phyloP scores from a whole-genome alignment of 768 basidiomycete species.

The Mycena metata region DNA sequence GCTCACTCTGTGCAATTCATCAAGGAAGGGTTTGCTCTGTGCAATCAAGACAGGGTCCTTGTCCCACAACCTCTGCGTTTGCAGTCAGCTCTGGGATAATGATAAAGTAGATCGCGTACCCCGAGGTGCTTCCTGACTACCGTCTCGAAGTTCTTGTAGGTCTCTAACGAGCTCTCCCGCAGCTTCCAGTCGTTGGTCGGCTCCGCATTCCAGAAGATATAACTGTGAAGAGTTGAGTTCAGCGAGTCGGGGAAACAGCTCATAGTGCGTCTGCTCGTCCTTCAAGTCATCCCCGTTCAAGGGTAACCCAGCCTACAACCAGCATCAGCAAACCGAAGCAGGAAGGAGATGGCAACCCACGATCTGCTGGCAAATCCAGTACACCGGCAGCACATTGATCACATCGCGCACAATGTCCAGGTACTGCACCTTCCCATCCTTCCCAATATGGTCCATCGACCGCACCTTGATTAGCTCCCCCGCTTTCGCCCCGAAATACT shows the following conservation, averaged over 20 bases:
- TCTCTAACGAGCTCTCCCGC: constrained; percentile 52
- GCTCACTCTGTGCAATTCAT: constrained; percentile 43
- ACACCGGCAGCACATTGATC: constrained; percentile 70
- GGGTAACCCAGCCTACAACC: constrained; percentile 58
- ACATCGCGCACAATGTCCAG: constrained; percentile 79
- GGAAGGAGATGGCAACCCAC: constrained; percentile 53
- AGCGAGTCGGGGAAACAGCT: constrained; percentile 51
- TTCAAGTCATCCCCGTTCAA: constrained; percentile 50
- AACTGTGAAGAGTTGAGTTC: constrained; percentile 46
- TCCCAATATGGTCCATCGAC: constrained; percentile 26
- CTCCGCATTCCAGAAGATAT: constrained; percentile 60
- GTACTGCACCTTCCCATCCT: constrained; percentile 38
- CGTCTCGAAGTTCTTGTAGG: constrained; percentile 47
- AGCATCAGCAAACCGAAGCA: constrained; percentile 29
- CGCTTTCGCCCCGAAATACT: constrained; percentile 28
- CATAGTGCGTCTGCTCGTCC: constrained; percentile 56
- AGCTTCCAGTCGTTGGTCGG: constrained; percentile 63
- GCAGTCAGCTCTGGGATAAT: not conserved
- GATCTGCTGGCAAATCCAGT: constrained; percentile 71
- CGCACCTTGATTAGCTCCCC: constrained; percentile 24
- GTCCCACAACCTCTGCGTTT: constrained; percentile 23
- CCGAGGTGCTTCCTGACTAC: constrained; percentile 48
- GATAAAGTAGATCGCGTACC: constrained; percentile 43
- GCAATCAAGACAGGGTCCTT: constrained; percentile 18
- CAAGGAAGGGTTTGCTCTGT: constrained; percentile 49